Evolutionary conservation across 1,284 basidiomycete species (phyloP).

Genomic region (Butyriboletus appendiculatus): DNA sequence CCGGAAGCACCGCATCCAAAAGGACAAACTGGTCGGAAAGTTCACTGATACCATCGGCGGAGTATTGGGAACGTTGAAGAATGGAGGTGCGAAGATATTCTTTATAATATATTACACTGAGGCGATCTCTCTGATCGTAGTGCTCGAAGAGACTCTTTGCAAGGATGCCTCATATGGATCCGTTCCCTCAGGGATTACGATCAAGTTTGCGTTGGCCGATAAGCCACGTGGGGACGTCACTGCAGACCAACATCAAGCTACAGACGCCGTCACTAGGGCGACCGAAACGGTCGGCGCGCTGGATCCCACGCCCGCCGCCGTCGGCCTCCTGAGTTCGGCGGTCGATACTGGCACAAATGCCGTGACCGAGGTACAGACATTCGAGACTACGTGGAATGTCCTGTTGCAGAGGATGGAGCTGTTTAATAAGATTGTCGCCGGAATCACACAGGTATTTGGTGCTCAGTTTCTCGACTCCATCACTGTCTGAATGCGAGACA

Average conservation of each 20-base stretch:
- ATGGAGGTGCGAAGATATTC: neutral
- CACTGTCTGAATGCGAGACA: neutral
- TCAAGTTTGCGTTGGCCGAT: neutral
- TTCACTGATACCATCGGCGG: neutral
- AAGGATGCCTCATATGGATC: neutral
- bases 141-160: neutral
- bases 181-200: neutral
- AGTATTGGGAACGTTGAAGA: neutral
- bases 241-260: neutral
- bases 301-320: neutral
- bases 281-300: too few relatives aligned
- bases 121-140: neutral
- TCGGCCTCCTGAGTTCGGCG: neutral
- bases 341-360: neutral
- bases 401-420: neutral
- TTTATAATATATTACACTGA: neutral
- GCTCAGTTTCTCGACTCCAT: neutral
- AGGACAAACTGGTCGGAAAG: neutral
- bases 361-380: neutral
- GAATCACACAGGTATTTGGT: constrained; percentile 2
- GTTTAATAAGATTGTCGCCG: neutral
- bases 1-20: neutral
- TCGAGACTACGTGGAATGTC: constrained; percentile 1
- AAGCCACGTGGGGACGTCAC: neutral
- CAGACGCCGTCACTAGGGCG: neutral